Conservation (phyloP, 2,329 filamentous ascomycete species). For the Nannizzia gypsea region DNA sequence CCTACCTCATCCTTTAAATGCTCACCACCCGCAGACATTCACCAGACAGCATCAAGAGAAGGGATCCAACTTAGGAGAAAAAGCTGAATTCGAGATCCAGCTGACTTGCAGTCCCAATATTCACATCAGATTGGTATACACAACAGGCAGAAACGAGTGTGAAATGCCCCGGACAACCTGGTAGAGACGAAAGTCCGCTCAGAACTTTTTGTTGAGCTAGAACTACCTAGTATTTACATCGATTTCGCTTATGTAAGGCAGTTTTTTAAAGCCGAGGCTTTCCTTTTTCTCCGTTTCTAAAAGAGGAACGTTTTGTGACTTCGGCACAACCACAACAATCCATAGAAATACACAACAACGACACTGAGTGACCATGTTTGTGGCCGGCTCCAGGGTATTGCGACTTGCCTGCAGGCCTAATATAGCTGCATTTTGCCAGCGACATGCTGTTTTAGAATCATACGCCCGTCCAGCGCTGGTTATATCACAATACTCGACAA, state of each 20-base stretch:
- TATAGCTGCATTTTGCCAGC: neutral
- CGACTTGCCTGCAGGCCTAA: neutral
- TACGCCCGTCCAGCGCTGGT: neutral
- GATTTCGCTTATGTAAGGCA: neutral
- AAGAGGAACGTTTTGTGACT: too few species aligned
- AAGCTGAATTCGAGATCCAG: neutral
- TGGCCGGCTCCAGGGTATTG: neutral
- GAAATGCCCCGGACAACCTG: neutral
- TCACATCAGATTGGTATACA: neutral
- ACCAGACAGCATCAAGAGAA: constrained; percentile 27
- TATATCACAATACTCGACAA: neutral
- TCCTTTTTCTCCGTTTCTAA: neutral
- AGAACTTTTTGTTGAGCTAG: neutral
- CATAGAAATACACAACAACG: neutral
- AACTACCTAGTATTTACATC: neutral
- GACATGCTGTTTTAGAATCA: neutral
- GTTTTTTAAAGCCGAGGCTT: neutral
- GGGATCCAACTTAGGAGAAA: neutral
- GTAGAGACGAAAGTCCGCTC: too few species aligned
- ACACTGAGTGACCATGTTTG: neutral
- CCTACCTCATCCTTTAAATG: constrained; percentile 58
- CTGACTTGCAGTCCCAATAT: neutral
- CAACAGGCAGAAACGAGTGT: neutral
- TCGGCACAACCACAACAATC: too few species aligned
- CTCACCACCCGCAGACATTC: constrained; percentile 52